Conservation (phyloP, 2,329 filamentous ascomycete genomes). For the Botryosphaeria agaves region DNA sequence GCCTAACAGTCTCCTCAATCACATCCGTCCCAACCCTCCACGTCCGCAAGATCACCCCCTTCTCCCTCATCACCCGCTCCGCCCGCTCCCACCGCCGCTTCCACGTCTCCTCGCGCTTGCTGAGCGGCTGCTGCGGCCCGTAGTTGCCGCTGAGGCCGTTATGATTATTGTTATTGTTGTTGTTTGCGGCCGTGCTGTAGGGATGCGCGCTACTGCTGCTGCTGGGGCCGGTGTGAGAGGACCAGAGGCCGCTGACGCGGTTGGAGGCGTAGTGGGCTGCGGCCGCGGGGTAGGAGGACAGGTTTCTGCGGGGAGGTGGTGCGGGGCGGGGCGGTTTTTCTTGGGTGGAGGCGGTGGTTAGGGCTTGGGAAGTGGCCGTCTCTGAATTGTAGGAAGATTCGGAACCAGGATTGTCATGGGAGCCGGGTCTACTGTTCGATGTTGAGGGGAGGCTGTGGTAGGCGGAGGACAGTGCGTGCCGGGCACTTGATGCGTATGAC, state of each 20-base stretch:
- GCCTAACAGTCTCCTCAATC: conserved; percentile 42
- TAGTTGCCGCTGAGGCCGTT: conserved; percentile 1
- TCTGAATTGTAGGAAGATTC: too few species aligned
- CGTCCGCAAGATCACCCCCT: conserved; percentile 51
- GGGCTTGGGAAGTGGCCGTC: too few species aligned
- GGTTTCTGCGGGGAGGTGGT: conserved; percentile 17
- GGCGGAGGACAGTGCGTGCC: conserved; percentile 19
- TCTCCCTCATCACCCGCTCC: conserved; percentile 41
- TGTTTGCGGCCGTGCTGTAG: conserved; percentile 1
- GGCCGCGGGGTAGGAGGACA: conserved; percentile 18
- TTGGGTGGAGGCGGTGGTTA: too few species aligned
- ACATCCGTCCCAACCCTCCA: conserved; percentile 62
- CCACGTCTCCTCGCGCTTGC: conserved; percentile 61
- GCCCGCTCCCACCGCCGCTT: conserved; percentile 47
- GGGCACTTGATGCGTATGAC: conserved; percentile 18
- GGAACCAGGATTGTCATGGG: too few species aligned
- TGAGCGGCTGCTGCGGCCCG: conserved; percentile 17
- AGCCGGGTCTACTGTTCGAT: conserved; percentile 2
- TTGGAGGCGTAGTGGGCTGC: conserved; percentile 20
- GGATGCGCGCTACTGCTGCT: conserved; percentile 7
- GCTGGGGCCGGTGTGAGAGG: conserved; percentile 10
- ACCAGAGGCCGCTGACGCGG: conserved; percentile 16
- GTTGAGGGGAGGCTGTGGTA: conserved; percentile 21
- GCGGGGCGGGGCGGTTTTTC: conserved; percentile 13
- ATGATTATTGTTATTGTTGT: background rate